Evolutionary conservation across 108 stramenopile genomes (phyloP).

Genomic region (Pseudonitzschia multistriata): DNA sequence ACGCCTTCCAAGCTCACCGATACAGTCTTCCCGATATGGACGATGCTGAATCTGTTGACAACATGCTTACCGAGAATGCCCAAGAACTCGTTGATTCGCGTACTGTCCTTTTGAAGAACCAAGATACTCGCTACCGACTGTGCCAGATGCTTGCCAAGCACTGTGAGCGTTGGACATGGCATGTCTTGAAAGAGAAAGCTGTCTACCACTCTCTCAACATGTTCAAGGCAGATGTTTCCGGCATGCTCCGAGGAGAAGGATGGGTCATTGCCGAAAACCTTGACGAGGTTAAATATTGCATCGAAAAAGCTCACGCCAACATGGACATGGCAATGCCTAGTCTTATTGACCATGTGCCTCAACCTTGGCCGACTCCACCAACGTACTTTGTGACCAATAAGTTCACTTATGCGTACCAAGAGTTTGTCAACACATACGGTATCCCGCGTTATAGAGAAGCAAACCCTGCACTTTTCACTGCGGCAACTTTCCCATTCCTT

Average conservation of each 20-base stretch:
- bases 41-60: conserved; percentile 76
- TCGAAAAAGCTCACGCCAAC: conserved; percentile 84
- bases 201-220: conserved; percentile 97
- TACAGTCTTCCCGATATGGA: conserved; percentile 95
- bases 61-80: conserved; percentile 86
- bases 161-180: conserved; percentile 89
- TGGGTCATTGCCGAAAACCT: conserved; percentile 89
- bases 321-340: conserved; percentile 87
- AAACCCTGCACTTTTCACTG: conserved; percentile 98
- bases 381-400: conserved; percentile 96
- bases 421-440: conserved; percentile 99
- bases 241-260: conserved; percentile 97
- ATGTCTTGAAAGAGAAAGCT: conserved; percentile 90
- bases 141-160: conserved; percentile 87
- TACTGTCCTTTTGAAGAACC: conserved; percentile 92
- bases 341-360: conserved; percentile 82
- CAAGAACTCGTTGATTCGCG: conserved; percentile 87
- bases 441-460: conserved; percentile 97
- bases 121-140: conserved; percentile 90
- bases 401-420: conserved; percentile 94
- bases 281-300: conserved; percentile 62
- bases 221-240: conserved; percentile 94
- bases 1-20: conserved; percentile 93
- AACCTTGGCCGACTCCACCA: conserved; percentile 93
- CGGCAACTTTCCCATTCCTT: conserved; percentile 97